phyloP scores from a whole-genome alignment of 495 filamentous ascomycete species.

The Cercophora samala region DNA sequence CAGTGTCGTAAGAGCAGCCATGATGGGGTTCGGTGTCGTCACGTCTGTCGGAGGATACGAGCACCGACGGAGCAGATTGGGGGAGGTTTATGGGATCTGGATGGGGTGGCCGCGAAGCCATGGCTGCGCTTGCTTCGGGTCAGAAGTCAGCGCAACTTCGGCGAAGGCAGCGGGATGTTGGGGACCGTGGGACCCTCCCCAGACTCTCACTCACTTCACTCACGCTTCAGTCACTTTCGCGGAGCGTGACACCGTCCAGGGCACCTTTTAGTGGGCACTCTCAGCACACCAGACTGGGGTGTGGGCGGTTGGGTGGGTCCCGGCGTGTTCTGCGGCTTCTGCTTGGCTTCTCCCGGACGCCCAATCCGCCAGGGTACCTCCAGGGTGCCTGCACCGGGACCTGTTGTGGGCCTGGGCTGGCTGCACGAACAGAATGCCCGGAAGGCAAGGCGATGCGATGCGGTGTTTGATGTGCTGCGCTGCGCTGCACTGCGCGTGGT shows the following conservation, averaged over 20 bases:
- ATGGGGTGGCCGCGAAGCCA: constrained; percentile 18
- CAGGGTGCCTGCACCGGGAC: not conserved
- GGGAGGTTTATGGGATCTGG: constrained; percentile 7
- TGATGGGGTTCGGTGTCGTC: constrained; percentile 21
- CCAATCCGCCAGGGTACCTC: not conserved
- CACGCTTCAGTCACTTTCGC: not conserved
- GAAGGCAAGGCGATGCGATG: not conserved
- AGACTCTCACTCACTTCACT: constrained; percentile 4
- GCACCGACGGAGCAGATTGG: not conserved
- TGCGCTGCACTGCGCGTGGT: not conserved
- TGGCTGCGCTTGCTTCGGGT: constrained; percentile 18
- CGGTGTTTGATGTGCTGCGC: too few species aligned
- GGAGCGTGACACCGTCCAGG: constrained; percentile 5
- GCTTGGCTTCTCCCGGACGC: not conserved
- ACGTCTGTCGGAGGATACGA: constrained; percentile 8
- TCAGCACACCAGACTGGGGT: constrained; percentile 1
- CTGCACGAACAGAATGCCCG: not conserved
- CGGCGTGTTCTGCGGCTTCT: not conserved
- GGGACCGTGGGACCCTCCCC: constrained; percentile 2
- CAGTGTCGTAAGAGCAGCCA: constrained; percentile 17
- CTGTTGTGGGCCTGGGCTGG: not conserved
- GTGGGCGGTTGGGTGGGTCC: not conserved
- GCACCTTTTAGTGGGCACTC: not conserved
- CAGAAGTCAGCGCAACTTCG: constrained; percentile 2
- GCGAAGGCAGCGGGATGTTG: constrained; percentile 3